These are phyloP conservation scores for Fusarium foetens DNA, from an alignment of 2,329 filamentous ascomycete genomes.

Conservation along the genomic window DNA sequence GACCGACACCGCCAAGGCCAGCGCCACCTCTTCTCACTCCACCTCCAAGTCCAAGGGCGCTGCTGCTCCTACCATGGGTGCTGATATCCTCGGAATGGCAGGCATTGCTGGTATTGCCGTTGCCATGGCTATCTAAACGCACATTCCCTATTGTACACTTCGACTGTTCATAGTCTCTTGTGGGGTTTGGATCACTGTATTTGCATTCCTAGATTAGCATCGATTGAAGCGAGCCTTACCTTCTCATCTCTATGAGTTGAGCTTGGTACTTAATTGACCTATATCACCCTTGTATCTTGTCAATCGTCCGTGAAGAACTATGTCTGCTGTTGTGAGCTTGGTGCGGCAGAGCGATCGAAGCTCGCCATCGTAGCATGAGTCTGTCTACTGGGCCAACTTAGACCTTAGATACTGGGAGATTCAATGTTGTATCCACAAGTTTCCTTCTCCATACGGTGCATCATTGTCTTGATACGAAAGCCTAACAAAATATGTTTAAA, in stretches of 20 bases:
- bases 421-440: accelerated
- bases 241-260: conserved; percentile 15
- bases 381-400: no score
- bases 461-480: accelerated
- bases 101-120: conserved; percentile 15
- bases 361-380: no score
- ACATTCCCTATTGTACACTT: not conserved
- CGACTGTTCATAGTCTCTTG: conserved; percentile 1
- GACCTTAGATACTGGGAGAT: not conserved
- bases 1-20: not conserved
- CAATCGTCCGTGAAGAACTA: accelerated
- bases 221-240: not conserved
- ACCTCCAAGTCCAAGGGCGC: conserved; percentile 4
- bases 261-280: not conserved
- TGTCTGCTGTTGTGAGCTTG: no score
- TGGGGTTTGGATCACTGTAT: not conserved
- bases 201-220: conserved; percentile 5
- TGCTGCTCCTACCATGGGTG: conserved; percentile 15
- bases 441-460: accelerated
- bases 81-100: conserved; percentile 14
- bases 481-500: accelerated
- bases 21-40: not conserved
- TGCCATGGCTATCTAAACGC: conserved; percentile 9
- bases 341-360: accelerated
- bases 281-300: not conserved